Evolutionary conservation across 2,329 filamentous ascomycete genomes (phyloP).

Genomic region (Aureobasidium subglaciale): DNA sequence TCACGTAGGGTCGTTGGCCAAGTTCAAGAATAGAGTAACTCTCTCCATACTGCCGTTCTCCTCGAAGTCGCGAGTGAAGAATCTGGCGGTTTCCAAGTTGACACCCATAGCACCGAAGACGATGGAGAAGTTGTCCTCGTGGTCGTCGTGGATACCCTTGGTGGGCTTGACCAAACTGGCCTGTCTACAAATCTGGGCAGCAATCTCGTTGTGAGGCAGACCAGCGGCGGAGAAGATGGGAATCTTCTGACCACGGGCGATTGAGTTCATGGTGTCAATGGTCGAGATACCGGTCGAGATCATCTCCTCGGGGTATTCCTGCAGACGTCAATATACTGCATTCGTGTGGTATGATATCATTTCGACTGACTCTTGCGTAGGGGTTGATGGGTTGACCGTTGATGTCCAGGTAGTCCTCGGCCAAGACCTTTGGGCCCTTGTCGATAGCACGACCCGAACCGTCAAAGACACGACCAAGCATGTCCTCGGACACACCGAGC

Average conservation of each 20-base stretch:
- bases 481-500: slow-evolving; percentile 98
- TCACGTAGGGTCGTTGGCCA: slow-evolving; percentile 97
- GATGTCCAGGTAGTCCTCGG: slow-evolving; percentile 97
- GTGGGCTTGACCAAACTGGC: slow-evolving; percentile 83
- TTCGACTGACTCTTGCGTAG: slow-evolving; percentile 71
- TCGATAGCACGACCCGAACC: slow-evolving; percentile 96
- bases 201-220: slow-evolving; percentile 99
- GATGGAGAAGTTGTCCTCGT: slow-evolving; percentile 99
- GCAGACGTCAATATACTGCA: not conserved
- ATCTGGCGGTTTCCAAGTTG: slow-evolving; percentile 96
- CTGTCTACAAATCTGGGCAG: slow-evolving; percentile 96
- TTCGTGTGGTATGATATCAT: slow-evolving; percentile 9
- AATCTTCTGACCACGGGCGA: slow-evolving; percentile 98
- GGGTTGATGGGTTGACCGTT: slow-evolving; percentile 99
- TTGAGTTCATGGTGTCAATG: slow-evolving; percentile 89
- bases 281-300: slow-evolving; percentile 98
- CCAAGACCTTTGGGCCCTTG: slow-evolving; percentile 96
- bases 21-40: slow-evolving; percentile 94
- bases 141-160: slow-evolving; percentile 92
- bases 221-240: slow-evolving; percentile 97
- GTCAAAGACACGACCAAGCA: slow-evolving; percentile 98
- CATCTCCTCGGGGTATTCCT: slow-evolving; percentile 91
- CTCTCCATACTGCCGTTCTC: slow-evolving; percentile 99
- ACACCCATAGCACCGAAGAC: slow-evolving; percentile 99
- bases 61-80: slow-evolving; percentile 98